Evolutionary conservation across 2,329 filamentous ascomycete genomes (phyloP).

Genomic region (Hypoxylon sp.): DNA sequence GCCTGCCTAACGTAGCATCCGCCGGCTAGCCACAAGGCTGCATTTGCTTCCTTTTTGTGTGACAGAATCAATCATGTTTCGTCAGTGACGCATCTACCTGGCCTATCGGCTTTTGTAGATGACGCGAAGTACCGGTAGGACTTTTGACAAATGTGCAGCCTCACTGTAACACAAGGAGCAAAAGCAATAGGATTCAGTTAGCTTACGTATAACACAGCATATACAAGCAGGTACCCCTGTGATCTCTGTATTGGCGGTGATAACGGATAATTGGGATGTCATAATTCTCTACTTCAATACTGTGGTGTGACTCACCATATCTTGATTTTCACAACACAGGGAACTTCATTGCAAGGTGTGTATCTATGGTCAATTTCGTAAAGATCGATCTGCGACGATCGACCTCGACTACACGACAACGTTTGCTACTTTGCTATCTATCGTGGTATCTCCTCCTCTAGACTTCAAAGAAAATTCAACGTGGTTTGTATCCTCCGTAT

Average conservation of each 20-base stretch:
- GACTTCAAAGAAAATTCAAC: constrained; percentile 2
- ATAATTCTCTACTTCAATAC: background rate
- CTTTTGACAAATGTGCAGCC: constrained; percentile 6
- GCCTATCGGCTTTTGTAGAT: constrained; percentile 6
- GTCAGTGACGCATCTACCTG: background rate
- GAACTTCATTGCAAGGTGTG: background rate
- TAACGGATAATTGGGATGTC: background rate
- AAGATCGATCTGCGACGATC: background rate
- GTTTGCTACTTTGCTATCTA: background rate
- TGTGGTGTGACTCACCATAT: background rate
- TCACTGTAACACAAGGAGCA: background rate
- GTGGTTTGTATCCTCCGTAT: background rate
- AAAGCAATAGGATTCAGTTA: constrained; percentile 9
- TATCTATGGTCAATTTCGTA: background rate
- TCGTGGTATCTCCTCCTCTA: background rate
- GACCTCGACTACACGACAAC: constrained; percentile 4
- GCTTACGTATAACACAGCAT: background rate
- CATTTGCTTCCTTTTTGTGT: background rate
- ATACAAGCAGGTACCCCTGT: constrained; percentile 1
- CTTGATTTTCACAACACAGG: background rate
- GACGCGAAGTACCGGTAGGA: constrained; percentile 19
- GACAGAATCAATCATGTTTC: background rate
- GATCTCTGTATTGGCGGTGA: background rate
- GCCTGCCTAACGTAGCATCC: constrained; percentile 1
- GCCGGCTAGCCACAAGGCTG: constrained; percentile 1